phyloP scores from a whole-genome alignment of 306 rosid genomes.

The Arachis stenosperma region DNA sequence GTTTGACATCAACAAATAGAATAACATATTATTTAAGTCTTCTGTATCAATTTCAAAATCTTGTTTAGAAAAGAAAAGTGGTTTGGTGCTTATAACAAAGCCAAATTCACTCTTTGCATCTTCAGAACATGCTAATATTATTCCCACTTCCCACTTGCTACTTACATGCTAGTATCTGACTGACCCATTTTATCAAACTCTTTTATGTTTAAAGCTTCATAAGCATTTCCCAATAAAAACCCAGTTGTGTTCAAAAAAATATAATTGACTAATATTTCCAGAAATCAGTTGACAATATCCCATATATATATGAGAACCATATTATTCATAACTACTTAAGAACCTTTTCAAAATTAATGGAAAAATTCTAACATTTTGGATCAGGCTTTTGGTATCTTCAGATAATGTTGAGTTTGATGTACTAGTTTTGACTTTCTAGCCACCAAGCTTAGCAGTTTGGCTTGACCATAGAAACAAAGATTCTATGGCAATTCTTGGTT shows the following conservation, averaged over 20 bases:
- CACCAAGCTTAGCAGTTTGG: too few species aligned
- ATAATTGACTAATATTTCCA: background rate
- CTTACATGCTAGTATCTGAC: constrained; percentile 15
- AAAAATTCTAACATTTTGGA: background rate
- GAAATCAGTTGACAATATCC: constrained; percentile 10
- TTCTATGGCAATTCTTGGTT: too few species aligned
- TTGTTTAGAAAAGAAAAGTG: background rate
- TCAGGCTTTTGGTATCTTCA: too few species aligned
- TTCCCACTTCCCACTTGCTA: background rate
- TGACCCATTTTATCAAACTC: background rate
- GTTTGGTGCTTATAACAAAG: background rate
- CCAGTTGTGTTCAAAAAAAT: background rate
- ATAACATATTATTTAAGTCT: constrained; percentile 3
- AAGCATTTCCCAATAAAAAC: constrained; percentile 11
- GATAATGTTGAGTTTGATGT: too few species aligned
- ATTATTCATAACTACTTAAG: constrained; percentile 10
- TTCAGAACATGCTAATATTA: constrained; percentile 7
- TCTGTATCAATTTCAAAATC: constrained; percentile 21
- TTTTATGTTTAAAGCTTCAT: constrained; percentile 8
- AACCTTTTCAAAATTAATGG: background rate
- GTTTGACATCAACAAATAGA: constrained; percentile 16
- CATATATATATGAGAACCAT: background rate
- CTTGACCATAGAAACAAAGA: too few species aligned
- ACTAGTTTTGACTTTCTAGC: too few species aligned
- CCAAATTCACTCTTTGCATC: background rate